These are phyloP conservation scores for Penicillium diatomitis DNA, from an alignment of 495 filamentous ascomycete genomes.

Conservation along the genomic window DNA sequence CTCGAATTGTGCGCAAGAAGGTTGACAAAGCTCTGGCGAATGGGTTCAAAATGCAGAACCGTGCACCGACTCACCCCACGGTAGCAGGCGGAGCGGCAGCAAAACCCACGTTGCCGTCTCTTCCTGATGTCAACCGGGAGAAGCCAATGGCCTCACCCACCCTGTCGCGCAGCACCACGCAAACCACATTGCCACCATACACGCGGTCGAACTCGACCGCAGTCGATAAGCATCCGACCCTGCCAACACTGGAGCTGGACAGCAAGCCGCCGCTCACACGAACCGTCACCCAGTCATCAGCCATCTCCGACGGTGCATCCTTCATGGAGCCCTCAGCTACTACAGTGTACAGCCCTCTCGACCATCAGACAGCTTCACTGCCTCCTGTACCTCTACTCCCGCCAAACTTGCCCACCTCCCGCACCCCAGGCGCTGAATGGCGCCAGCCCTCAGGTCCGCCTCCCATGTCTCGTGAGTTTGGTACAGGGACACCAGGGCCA, in stretches of 20 bases:
- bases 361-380: constrained; percentile 7
- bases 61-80: constrained; percentile 41
- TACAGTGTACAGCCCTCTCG: constrained; percentile 20
- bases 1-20: constrained; percentile 69
- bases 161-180: constrained; percentile 57
- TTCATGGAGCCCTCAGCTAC: constrained; percentile 12
- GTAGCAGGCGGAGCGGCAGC: constrained; percentile 40
- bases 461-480: constrained; percentile 2
- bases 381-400: constrained; percentile 19
- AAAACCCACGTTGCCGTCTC: constrained; percentile 58
- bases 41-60: constrained; percentile 53
- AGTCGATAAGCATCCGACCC: constrained; percentile 9
- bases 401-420: constrained; percentile 2
- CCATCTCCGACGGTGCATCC: constrained; percentile 16
- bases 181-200: constrained; percentile 50
- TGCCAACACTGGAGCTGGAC: constrained; percentile 18
- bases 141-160: constrained; percentile 50
- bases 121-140: constrained; percentile 53
- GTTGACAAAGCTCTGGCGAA: constrained; percentile 78
- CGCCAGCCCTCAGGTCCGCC: constrained; percentile 5
- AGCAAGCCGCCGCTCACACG: constrained; percentile 14
- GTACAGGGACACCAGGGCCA: neutral
- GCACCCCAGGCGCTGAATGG: constrained; percentile 5
- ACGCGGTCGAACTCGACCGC: constrained; percentile 10
- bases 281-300: constrained; percentile 16